These are phyloP conservation scores for Penicillium cinerascens DNA, from an alignment of 495 filamentous ascomycete genomes.

Conservation along the genomic window DNA sequence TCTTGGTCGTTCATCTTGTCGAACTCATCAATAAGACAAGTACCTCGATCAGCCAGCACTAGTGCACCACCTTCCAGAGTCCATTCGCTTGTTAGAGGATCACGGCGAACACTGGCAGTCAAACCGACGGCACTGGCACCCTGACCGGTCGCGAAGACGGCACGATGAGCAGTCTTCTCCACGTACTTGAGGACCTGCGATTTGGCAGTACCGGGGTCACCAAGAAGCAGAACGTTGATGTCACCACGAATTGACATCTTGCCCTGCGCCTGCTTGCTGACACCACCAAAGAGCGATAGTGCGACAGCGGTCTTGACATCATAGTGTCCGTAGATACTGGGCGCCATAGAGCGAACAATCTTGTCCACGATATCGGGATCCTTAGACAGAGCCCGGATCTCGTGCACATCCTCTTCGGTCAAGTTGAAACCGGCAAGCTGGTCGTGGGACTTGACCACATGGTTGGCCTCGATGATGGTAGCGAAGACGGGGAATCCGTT, in stretches of 20 bases:
- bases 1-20: constrained; percentile 99
- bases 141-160: constrained; percentile 97
- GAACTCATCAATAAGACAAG: constrained; percentile 98
- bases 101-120: constrained; percentile 91
- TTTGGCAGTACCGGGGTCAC: constrained; percentile 97
- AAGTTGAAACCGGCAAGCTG: constrained; percentile 96
- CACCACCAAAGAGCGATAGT: constrained; percentile 91
- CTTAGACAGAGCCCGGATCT: constrained; percentile 79
- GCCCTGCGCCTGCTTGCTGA: constrained; percentile 83
- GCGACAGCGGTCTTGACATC: constrained; percentile 98
- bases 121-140: constrained; percentile 97
- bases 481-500: constrained; percentile 99
- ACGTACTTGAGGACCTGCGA: constrained; percentile 98
- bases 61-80: constrained; percentile 95
- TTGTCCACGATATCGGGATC: constrained; percentile 95
- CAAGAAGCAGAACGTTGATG: constrained; percentile 96
- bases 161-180: constrained; percentile 94
- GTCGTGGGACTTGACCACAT: constrained; percentile 95
- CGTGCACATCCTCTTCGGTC: constrained; percentile 91
- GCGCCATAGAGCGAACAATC: constrained; percentile 90
- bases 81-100: constrained; percentile 96
- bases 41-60: constrained; percentile 91
- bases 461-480: constrained; percentile 95
- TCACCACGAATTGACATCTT: constrained; percentile 91
- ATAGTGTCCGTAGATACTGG: constrained; percentile 93